phyloP scores from a whole-genome alignment of 1,284 basidiomycete species.

The Sporisorium exsertum region DNA sequence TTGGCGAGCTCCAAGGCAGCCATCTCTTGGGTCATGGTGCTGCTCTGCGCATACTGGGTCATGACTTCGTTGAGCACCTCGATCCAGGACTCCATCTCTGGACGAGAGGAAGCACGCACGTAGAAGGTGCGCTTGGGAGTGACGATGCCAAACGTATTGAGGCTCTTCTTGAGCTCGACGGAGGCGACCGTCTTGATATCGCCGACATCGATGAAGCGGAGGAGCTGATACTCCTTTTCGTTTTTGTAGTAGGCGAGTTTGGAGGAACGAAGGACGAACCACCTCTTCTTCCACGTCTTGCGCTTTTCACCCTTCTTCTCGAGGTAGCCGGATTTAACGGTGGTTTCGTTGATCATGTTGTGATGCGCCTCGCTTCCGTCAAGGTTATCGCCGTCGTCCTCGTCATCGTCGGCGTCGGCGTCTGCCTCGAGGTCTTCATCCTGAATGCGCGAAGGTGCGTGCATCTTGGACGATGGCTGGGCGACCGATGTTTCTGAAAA shows the following conservation, averaged over 20 bases:
- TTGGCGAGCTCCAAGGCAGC: slow-evolving; percentile 44
- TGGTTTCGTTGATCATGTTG: slow-evolving; percentile 75
- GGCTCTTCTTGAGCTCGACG: slow-evolving; percentile 88
- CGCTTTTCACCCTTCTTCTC: slow-evolving; percentile 96
- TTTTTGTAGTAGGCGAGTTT: slow-evolving; percentile 98
- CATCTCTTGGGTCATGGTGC: slow-evolving; percentile 60
- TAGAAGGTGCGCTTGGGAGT: slow-evolving; percentile 93
- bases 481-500: not conserved
- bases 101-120: slow-evolving; percentile 79
- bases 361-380: slow-evolving; percentile 71
- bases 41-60: slow-evolving; percentile 71
- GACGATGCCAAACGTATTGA: slow-evolving; percentile 90
- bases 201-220: slow-evolving; percentile 86
- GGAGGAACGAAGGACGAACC: slow-evolving; percentile 93
- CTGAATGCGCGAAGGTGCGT: slow-evolving; percentile 7
- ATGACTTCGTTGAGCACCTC: slow-evolving; percentile 82
- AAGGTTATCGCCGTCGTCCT: slow-evolving; percentile 80
- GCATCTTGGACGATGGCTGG: not conserved
- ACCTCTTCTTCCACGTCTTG: slow-evolving; percentile 99
- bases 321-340: slow-evolving; percentile 89
- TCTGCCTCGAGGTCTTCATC: slow-evolving; percentile 49
- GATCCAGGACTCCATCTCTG: slow-evolving; percentile 87
- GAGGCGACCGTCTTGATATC: slow-evolving; percentile 91
- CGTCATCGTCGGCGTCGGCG: slow-evolving; percentile 75
- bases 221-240: slow-evolving; percentile 77